Percentiles rank a stretch among this genome's conserved stretches.
Conservation (phyloP, 352 stramenopile species). For the Phytophthora quininea region DNA sequence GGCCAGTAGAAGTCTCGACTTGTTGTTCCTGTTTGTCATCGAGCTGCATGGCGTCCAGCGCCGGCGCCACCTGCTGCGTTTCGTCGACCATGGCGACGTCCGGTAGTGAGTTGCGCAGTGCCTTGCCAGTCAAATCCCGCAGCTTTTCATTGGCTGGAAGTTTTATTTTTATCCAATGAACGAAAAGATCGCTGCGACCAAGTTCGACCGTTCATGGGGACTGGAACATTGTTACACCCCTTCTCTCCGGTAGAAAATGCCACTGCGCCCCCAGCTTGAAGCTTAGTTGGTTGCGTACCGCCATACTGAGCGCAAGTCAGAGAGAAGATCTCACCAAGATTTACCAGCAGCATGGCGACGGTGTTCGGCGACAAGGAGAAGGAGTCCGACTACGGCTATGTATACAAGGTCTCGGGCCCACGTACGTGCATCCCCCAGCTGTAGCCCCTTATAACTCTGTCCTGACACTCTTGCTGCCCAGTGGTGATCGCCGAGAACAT, state of each 20-base stretch:
- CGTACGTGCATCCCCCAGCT: conserved; percentile 59
- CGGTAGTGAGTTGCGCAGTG: conserved; percentile 14
- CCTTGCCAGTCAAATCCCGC: conserved; percentile 51
- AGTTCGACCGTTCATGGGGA: conserved; percentile 2
- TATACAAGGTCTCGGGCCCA: conserved; percentile 99
- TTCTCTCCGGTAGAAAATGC: conserved; percentile 2
- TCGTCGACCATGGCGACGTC: conserved; percentile 24
- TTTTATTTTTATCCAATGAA: conserved; percentile 38
- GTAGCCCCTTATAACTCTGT: not conserved
- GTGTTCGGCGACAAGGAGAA: conserved; percentile 89
- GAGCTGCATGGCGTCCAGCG: conserved; percentile 25
- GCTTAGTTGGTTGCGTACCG: conserved; percentile 24
- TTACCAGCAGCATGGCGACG: conserved; percentile 60
- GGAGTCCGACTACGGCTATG: conserved; percentile 98
- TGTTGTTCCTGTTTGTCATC: conserved; percentile 1
- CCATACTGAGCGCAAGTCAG: conserved; percentile 45
- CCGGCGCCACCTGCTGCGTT: conserved; percentile 27
- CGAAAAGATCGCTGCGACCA: conserved; percentile 25
- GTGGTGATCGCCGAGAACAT: conserved; percentile 99
- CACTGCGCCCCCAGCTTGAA: conserved; percentile 20
- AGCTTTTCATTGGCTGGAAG: no score
- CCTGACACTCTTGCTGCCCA: conserved; percentile 29
- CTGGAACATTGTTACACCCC: conserved; percentile 25
- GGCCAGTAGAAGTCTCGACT: not conserved
- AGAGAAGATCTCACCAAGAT: conserved; percentile 48